Percentiles rank a stretch among this genome's conserved stretches.
Conservation (phyloP, 768 basidiomycete species). For the Macrolepiota dolichaula region DNA sequence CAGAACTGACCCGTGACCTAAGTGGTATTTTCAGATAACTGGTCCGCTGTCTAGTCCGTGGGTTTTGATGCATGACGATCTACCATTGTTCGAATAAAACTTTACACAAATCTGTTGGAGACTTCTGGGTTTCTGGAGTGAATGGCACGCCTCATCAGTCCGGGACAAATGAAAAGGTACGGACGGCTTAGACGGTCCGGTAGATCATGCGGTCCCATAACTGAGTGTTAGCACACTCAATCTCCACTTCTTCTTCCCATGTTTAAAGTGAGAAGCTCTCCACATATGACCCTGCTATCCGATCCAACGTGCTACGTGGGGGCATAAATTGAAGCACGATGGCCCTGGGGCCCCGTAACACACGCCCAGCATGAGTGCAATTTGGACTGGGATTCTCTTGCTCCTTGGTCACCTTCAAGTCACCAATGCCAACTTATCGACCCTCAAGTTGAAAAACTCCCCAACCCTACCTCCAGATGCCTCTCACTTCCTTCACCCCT, state of each 20-base stretch:
- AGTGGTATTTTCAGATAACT: background rate
- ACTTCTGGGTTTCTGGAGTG: background rate
- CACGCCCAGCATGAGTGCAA: background rate
- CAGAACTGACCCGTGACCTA: background rate
- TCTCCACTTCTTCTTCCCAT: slow-evolving; percentile 2
- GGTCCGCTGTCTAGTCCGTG: background rate
- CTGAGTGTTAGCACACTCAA: background rate
- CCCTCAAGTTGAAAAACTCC: slow-evolving; percentile 17
- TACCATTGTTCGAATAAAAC: background rate
- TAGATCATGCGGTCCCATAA: slow-evolving; percentile 1
- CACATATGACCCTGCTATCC: background rate
- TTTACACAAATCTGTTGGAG: background rate
- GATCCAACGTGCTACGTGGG: background rate
- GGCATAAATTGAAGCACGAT: background rate
- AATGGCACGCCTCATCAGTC: background rate
- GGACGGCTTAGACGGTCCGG: background rate
- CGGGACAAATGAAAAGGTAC: background rate
- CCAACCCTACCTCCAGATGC: slow-evolving; percentile 39
- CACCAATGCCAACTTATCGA: slow-evolving; percentile 1
- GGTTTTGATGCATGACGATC: no score
- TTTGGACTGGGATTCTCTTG: background rate
- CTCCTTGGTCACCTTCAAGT: background rate
- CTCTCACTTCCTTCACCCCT: slow-evolving; percentile 38
- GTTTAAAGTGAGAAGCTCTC: background rate
- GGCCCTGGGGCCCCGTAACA: background rate